Base-by-base conservation (phyloP, 441 rosid species). In the Hura crepitans region DNA sequence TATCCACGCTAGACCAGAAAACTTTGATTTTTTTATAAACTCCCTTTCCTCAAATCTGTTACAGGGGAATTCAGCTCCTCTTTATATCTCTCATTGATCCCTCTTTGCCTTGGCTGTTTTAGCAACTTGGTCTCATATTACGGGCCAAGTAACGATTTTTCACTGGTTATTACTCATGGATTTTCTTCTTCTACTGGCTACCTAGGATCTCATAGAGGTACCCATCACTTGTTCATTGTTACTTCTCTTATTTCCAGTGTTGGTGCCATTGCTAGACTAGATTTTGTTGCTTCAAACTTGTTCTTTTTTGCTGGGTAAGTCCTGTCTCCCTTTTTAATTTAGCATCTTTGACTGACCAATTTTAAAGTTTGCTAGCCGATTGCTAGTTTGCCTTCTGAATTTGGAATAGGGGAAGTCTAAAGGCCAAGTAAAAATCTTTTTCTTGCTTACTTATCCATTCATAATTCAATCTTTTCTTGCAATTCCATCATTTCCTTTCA, bases 41-140 rank as follows among this genome's bases (percentile, higher is more conserved):
- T 46, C 57, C 59, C 66, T 57, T 67, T 43, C 75, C 73, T 69
- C 75, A 71, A 83, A 72, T 81, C 81, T 74, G 73, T 9, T 39
- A 42, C 62, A 22, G 71, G 18, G 39, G 53, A 42, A 53, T 47
- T 65, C 66, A 30, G 70, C 61, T 65, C 64, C 47, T 35, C 15
- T 20, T 27, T 23, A 33, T 28, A 33, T 15, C 46, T 42, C 46
- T 42, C 12, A 0, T 53, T 13, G n/a, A 0, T 20, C 14, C 30
- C 14, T 56, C 33, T 59, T 35, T 65, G 49, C 54, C 20, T 18
- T 8, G 43, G 13, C 28, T 62, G 45, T 72, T 59, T 64, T 37
- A 39, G 50, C 63, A 51, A 68, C 74, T 72, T 64, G 70, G 51
- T 37, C 58, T 58, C 31, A 46, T 13, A 25, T 50, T 22, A 45